Percentiles rank a stretch among this genome's conserved stretches.
Conservation (phyloP, 2,329 filamentous ascomycete genomes). For the Ascochyta rabiei region DNA sequence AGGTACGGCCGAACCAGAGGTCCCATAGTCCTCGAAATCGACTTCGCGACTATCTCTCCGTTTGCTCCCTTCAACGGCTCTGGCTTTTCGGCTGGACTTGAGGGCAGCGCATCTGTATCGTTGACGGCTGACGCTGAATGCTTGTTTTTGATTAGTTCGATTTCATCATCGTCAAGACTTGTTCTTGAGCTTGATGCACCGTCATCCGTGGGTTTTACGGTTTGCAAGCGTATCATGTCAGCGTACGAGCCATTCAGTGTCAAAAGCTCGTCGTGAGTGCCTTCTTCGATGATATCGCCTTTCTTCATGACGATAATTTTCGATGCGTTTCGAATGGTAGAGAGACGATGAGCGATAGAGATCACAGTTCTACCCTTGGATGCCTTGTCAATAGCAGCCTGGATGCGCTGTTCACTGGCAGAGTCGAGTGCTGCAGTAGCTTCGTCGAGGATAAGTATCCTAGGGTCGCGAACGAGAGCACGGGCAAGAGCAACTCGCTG, state of each 20-base stretch:
- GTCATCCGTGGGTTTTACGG: slow-evolving; percentile 50
- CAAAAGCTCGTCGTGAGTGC: slow-evolving; percentile 43
- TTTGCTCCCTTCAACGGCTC: slow-evolving; percentile 19
- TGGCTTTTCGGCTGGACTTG: background rate
- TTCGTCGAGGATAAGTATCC: slow-evolving; percentile 66
- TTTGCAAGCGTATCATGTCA: slow-evolving; percentile 57
- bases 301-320: slow-evolving; percentile 50
- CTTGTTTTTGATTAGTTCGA: slow-evolving; percentile 28
- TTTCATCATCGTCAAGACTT: slow-evolving; percentile 29
- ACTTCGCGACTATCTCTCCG: slow-evolving; percentile 29
- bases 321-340: slow-evolving; percentile 44
- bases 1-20: slow-evolving; percentile 54
- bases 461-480: slow-evolving; percentile 61
- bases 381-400: slow-evolving; percentile 48
- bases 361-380: slow-evolving; percentile 46
- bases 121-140: slow-evolving; percentile 20
- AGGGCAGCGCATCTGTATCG: slow-evolving; percentile 12
- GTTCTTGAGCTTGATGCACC: slow-evolving; percentile 26
- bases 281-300: slow-evolving; percentile 46
- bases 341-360: slow-evolving; percentile 48
- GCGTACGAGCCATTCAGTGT: slow-evolving; percentile 53
- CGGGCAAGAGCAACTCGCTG: slow-evolving; percentile 66
- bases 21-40: slow-evolving; percentile 40
- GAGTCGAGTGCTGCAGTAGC: slow-evolving; percentile 67
- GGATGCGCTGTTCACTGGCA: slow-evolving; percentile 62